Base-by-base conservation (phyloP, 495 filamentous ascomycete species). In the Coniosporium apollinis region DNA sequence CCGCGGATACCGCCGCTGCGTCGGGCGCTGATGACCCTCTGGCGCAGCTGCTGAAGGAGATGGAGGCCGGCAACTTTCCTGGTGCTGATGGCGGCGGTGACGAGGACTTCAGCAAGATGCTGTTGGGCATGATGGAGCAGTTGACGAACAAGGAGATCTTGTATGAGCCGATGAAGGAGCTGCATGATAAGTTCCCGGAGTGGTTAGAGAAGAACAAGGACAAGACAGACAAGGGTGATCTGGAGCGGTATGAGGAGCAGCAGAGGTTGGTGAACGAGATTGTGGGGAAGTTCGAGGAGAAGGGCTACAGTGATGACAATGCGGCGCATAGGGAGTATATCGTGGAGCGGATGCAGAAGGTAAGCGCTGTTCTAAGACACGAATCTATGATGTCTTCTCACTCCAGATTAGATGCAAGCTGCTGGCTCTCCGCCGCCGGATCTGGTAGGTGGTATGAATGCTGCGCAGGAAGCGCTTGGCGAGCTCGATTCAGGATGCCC, bases 111-210 rank as follows among this genome's bases (percentile, higher is more conserved):
- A 80, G 77, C 18, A 86, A 89, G 57, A 79, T 96, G 74, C 66
- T 96, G 20, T 64, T 91, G 63, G 81, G 78, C 19, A 93, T 94
- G 83, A 96, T 97, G 86, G 83, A 96, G 56, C 84, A 97, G 55
- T 62, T 97, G 37, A 94, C 89, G 1, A 91, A 89, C 50, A 96
- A 93, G 62, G 89, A 97, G 49, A 93, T 97, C 39, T 60, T 97
- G 28, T 94, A 97, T 48, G 86, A 94, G 59, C 89, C 89, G 11
- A 94, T 97, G 87, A 92, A 89, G 61, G 91, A 97, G 58, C 57
- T 96, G 41, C 62, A 87, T 50, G 75, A 78, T 17, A 94, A 94
- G 56, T 97, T 87, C 49, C 84, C 81, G 0, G 69, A 54, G 3
- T 97, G 89, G 89, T 61, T 97, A 51, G 68, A 66, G 43, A 77